Conservation (phyloP, 495 filamentous ascomycete genomes). For the Corynascus novoguineensis region DNA sequence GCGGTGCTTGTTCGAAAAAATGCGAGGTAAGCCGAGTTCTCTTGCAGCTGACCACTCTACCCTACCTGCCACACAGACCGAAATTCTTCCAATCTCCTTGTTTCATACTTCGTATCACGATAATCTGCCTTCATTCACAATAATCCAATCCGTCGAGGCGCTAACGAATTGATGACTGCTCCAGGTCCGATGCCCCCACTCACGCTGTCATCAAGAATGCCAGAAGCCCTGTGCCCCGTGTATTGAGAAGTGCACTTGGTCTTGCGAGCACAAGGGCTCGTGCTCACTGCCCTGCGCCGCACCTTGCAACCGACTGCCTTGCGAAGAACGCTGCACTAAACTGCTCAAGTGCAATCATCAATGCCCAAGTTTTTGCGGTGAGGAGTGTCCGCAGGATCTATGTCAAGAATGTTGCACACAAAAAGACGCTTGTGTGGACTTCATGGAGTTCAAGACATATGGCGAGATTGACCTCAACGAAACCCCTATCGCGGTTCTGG, state of each 20-base stretch:
- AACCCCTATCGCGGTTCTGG: slow-evolving; percentile 44
- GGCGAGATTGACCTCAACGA: slow-evolving; percentile 20
- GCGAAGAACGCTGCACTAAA: slow-evolving; percentile 56
- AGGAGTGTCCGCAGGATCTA: slow-evolving; percentile 52
- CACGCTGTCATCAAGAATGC: slow-evolving; percentile 52
- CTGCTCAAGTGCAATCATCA: slow-evolving; percentile 59
- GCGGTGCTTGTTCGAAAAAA: slow-evolving; percentile 46
- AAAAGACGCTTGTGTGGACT: slow-evolving; percentile 28
- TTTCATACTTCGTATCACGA: not conserved
- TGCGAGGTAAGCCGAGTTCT: slow-evolving; percentile 46
- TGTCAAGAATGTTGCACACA: slow-evolving; percentile 54
- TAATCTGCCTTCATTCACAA: not conserved
- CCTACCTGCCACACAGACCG: too few species aligned
- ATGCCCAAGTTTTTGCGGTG: slow-evolving; percentile 46
- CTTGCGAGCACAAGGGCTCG: slow-evolving; percentile 46
- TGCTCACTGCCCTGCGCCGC: slow-evolving; percentile 68
- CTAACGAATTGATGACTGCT: not conserved
- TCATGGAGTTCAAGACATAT: slow-evolving; percentile 23
- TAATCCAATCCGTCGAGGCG: not conserved
- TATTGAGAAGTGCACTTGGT: slow-evolving; percentile 48
- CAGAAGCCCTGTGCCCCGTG: slow-evolving; percentile 62
- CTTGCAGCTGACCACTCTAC: too few species aligned
- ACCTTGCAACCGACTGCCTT: slow-evolving; percentile 64
- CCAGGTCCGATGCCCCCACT: slow-evolving; percentile 42
- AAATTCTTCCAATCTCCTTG: too few species aligned